Evolutionary conservation across 305 asterid species (phyloP), one percentile per base, ranked within the genome.

Genomic region (Fraxinus xanthoxyloides): DNA sequence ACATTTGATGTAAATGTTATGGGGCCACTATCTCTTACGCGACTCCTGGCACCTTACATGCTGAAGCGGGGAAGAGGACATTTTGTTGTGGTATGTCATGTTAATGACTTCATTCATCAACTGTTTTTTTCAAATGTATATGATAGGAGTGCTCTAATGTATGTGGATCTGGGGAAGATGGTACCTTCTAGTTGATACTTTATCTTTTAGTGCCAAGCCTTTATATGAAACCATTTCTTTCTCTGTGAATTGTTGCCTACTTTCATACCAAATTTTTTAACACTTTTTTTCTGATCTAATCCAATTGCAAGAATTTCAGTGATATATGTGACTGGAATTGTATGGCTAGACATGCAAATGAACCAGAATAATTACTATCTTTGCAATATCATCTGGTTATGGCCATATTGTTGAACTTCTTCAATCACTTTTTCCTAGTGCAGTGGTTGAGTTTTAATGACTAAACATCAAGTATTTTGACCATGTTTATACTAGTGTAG

Each of bases 1-100:
- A 95, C 94, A 35, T 90, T 94, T 87, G 92, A 93, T 48, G 97
- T 95, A 79, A 95, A 95, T 87, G 92, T 90, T 81, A 30, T 94
- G 90, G 99, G 99, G 65, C 98, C 97, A 51, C 90, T 95, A 84
- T 92, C 98, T 84, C 89, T 95, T 69, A 94, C 97, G 0, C 91
- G 91, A 76, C 89, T 92, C 85, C 78, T 93, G 85, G 77, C 88
- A 83, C 92, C 94, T 61, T 88, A 86, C 89, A 93, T 93, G 97
- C 87, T 95, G 89, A 91, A 90, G 88, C 92, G 97, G 78, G 98
- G 97, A 72, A 89, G 92, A 80, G 99, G 99, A 82, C 97, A 92
- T 89, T 90, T 95, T 82, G 97, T 95, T 32, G 98, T 95, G 98
- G 99, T 95, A 94, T 89, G 90, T 83, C 35, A 28, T 34, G 30